phyloP scores from a whole-genome alignment of 208 protist genomes.

The Leishmania arabica region DNA sequence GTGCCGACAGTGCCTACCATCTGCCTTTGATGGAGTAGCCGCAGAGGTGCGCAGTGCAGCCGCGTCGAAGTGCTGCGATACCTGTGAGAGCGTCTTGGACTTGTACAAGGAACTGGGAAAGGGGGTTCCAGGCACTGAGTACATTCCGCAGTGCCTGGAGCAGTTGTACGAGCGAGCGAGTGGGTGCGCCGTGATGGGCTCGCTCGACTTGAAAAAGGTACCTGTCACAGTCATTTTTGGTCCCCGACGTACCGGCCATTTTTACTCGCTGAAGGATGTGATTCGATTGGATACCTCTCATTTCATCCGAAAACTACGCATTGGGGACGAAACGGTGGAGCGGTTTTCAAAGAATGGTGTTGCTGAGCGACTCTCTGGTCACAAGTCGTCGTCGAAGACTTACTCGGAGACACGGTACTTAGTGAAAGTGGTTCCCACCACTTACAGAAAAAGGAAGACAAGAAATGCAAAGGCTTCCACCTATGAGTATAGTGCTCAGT shows the following conservation, averaged over 20 bases:
- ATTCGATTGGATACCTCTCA: constrained; percentile 64
- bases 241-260: constrained; percentile 34
- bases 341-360: constrained; percentile 64
- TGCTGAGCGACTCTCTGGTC: constrained; percentile 46
- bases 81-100: constrained; percentile 56
- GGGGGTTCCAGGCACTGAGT: constrained; percentile 25
- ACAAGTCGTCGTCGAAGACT: constrained; percentile 16
- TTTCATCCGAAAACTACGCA: constrained; percentile 65
- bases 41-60: neutral
- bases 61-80: constrained; percentile 58
- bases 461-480: constrained; percentile 26
- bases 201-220: constrained; percentile 80
- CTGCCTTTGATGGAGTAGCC: constrained; percentile 1
- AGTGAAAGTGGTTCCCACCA: constrained; percentile 71
- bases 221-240: constrained; percentile 77
- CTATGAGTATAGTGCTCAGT: constrained; percentile 79
- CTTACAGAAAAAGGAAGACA: constrained; percentile 38
- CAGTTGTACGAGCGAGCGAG: constrained; percentile 48
- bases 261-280: constrained; percentile 48
- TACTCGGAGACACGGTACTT: constrained; percentile 61
- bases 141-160: constrained; percentile 67
- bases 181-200: constrained; percentile 80
- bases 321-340: constrained; percentile 58
- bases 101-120: constrained; percentile 33
- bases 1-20: constrained; percentile 56